Evolutionary conservation across 768 basidiomycete genomes (phyloP).

Genomic region (Pholiota conissans): DNA sequence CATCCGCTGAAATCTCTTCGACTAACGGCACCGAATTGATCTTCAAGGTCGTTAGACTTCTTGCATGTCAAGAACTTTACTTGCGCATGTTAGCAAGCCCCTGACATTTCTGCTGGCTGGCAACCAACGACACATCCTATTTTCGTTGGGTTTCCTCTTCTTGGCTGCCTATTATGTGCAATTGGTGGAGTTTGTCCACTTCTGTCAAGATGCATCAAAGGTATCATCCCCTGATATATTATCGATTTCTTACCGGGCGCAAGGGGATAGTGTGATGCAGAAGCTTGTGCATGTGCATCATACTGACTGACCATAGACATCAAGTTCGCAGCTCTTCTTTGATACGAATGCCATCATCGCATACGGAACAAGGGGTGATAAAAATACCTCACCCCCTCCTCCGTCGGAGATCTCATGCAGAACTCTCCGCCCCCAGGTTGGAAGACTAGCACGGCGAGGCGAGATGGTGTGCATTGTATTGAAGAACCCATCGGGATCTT

Average conservation of each 20-base stretch:
- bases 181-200: neutral
- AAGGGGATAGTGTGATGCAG: neutral
- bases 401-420: neutral
- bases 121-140: slow-evolving; percentile 8
- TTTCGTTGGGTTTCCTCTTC: neutral
- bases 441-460: neutral
- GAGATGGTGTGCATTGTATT: neutral
- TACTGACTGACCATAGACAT: neutral
- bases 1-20: neutral
- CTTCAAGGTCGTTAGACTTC: slow-evolving; percentile 5
- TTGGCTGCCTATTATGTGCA: neutral
- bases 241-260: neutral
- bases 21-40: slow-evolving; percentile 5
- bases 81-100: neutral
- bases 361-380: neutral
- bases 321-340: neutral
- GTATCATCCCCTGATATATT: slow-evolving; percentile 11
- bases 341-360: neutral
- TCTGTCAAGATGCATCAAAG: slow-evolving; percentile 1
- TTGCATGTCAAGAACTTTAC: neutral
- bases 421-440: neutral
- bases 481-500: neutral
- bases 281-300: neutral
- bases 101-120: slow-evolving; percentile 2
- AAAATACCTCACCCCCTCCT: neutral